phyloP scores from a whole-genome alignment of 2,329 filamentous ascomycete genomes.

The Arthrobotrys iridis region DNA sequence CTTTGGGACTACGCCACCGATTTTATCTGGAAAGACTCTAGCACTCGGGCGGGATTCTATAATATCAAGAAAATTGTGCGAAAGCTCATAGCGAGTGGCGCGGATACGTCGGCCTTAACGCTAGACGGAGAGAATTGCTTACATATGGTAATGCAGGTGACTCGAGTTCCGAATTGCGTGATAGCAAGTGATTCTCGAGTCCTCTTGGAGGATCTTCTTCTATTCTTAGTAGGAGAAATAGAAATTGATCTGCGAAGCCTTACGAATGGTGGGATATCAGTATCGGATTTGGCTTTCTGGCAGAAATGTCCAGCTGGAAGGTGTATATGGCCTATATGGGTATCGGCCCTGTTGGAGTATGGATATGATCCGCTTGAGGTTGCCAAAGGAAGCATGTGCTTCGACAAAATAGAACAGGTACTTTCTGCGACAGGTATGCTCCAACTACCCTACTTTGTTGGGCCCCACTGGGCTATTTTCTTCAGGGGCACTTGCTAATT shows the following conservation, averaged over 20 bases:
- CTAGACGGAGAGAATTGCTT: neutral
- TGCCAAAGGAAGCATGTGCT: neutral
- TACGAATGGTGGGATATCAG: neutral
- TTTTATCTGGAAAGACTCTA: neutral
- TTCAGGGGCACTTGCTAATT: too few relatives aligned
- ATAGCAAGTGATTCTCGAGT: too few relatives aligned
- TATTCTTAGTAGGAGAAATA: constrained; percentile 8
- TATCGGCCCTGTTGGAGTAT: neutral
- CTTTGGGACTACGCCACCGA: neutral
- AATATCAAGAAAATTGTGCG: neutral
- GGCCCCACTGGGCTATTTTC: too few relatives aligned
- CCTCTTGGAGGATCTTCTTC: neutral
- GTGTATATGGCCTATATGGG: constrained; percentile 23
- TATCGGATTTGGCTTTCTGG: neutral
- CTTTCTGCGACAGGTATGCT: neutral
- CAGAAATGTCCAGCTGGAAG: neutral
- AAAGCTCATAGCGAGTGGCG: neutral
- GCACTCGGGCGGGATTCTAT: neutral
- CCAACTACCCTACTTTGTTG: neutral
- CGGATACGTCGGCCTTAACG: neutral
- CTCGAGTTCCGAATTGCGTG: neutral
- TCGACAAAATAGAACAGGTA: neutral
- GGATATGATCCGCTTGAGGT: constrained; percentile 8
- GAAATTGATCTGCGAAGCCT: neutral
- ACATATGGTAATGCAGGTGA: neutral